A percentile compares a stretch with the other conserved stretches of the same genome.
These are phyloP conservation scores for Boletus eberwhitei DNA, from an alignment of 768 basidiomycete species.

Conservation along the genomic window DNA sequence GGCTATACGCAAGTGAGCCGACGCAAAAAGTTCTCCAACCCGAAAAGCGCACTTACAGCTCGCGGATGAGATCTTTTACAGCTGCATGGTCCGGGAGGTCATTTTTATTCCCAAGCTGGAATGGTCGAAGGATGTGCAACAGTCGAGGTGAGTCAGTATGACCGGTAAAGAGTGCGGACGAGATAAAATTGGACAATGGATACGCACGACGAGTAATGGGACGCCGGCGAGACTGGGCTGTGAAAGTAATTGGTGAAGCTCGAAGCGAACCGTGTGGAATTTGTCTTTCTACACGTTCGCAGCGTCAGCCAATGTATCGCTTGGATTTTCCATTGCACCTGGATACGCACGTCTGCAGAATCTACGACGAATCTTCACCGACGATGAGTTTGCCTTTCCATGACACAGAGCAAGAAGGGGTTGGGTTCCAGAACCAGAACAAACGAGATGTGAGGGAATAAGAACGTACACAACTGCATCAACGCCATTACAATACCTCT, in stretches of 20 bases:
- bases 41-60: constrained; percentile 47
- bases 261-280: constrained; percentile 80
- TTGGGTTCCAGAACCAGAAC: background rate
- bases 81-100: constrained; percentile 73
- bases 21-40: too few species aligned
- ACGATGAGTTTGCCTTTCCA: constrained; percentile 15
- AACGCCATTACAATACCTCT: constrained; percentile 88
- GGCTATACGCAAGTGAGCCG: constrained; percentile 30
- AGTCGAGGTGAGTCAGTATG: background rate
- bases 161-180: background rate
- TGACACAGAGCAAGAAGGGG: background rate
- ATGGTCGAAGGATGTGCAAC: background rate
- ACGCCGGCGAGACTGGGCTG: constrained; percentile 66
- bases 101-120: constrained; percentile 89
- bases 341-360: constrained; percentile 69
- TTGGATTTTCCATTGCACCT: background rate
- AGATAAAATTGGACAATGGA: background rate
- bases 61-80: constrained; percentile 80
- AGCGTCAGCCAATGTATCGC: background rate
- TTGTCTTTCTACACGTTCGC: constrained; percentile 56
- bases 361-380: constrained; percentile 83
- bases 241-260: constrained; percentile 74
- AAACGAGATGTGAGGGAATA: background rate
- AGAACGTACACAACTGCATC: constrained; percentile 82
- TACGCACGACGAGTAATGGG: constrained; percentile 76